Evolutionary conservation across 768 basidiomycete species (phyloP).

Genomic region (Xanthoconium stramineum): DNA sequence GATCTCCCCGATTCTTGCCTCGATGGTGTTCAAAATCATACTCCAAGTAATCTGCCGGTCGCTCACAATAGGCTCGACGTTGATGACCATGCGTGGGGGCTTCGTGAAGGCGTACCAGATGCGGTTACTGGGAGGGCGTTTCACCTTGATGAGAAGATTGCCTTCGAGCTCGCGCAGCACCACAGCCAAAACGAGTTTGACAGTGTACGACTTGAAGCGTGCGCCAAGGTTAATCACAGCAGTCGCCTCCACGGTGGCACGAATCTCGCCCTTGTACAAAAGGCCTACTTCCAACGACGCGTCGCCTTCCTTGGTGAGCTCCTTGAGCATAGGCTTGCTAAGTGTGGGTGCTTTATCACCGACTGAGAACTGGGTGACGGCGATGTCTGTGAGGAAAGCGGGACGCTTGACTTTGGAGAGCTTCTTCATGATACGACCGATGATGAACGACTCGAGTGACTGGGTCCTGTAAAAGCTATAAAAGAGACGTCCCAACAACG

Average conservation of each 20-base stretch:
- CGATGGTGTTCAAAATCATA: conserved; percentile 88
- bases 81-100: conserved; percentile 81
- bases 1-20: conserved; percentile 82
- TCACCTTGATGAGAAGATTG: conserved; percentile 84
- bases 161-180: conserved; percentile 90
- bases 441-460: conserved; percentile 78
- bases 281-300: conserved; percentile 86
- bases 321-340: conserved; percentile 97
- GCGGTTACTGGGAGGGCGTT: conserved; percentile 92
- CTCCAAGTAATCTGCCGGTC: conserved; percentile 93
- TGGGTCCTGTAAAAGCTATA: conserved; percentile 88
- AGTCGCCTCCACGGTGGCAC: conserved; percentile 87
- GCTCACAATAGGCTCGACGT: conserved; percentile 92
- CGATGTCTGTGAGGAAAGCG: conserved; percentile 76
- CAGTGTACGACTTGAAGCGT: conserved; percentile 83
- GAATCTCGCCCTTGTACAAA: conserved; percentile 80
- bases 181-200: conserved; percentile 85
- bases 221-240: conserved; percentile 83
- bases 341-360: conserved; percentile 82
- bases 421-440: conserved; percentile 89
- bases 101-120: conserved; percentile 94
- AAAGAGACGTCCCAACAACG: conserved; percentile 87
- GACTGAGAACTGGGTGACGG: conserved; percentile 86
- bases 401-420: conserved; percentile 89
- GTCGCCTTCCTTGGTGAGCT: conserved; percentile 91